Base-by-base conservation (phyloP, 1,284 basidiomycete genomes). In the Apiotrichum veenhuisii region DNA sequence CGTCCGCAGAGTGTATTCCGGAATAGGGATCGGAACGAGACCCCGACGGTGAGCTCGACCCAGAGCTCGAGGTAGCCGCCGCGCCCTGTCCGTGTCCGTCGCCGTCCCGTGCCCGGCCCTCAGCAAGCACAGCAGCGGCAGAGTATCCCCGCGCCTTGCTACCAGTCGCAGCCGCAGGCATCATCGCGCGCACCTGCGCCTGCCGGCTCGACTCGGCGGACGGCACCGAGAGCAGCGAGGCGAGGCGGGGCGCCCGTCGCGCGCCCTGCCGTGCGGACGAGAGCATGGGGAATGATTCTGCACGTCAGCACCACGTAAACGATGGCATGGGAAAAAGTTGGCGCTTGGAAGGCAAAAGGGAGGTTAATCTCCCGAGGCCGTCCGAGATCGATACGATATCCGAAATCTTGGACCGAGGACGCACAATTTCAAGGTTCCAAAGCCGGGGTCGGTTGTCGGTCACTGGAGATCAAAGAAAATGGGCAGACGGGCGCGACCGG, bases 181-280 rank as follows among this genome's bases (percentile, higher is more conserved):
- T 22, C 40, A 48, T 23, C 7, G 48, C 52, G 27, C 61, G 61
- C 5, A 47, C 52, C 53, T 58, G 58, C 12, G 67, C 69, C 59
- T 69, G 69, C 27, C 61, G 61, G 26, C 67, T 69, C 34, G 67
- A 69, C 62, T 70, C 69, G 36, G 69, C 67, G 48, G 37, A 33
- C 40, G 17, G 37, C 33, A 36, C 51, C 51, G 22, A 51, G 49
- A 14, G 36, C 4, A 40, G 14, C 40, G 37, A 25, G 43, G 56
- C 56, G 18, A 58, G 52, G 52, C 52, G 48, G 52, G 47, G 47
- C 45, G 56, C 56, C 26, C 50, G 50, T 25, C 25, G 56, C 50
- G 50, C 55, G 30, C 63, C 65, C 56, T 63, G 64, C 52, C 66
- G 55, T 40, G 65, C 61, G 33, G 63, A 53, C 14, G 60, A 52